Base-by-base conservation (phyloP, 1,284 basidiomycete species). In the Papiliotrema laurentii region DNA sequence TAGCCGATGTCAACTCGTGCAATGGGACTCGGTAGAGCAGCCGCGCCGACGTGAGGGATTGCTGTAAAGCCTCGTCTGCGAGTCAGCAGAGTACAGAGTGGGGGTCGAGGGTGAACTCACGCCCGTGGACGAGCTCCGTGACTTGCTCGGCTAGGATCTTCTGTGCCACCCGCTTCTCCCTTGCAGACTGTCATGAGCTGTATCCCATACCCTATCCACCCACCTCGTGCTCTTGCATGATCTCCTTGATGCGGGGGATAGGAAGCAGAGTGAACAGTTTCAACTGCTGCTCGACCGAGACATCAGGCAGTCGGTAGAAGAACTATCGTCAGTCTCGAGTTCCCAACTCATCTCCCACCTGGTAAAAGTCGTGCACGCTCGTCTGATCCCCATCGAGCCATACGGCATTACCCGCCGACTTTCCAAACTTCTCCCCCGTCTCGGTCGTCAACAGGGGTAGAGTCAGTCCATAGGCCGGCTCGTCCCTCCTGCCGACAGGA, bases 341-440 rank as follows among this genome's bases (percentile, higher is more conserved):
- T 40, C 24, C 19, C 16, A 19, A 26, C 13, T 28, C 16, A 26
- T 28, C 30, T 14, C 21, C 2, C 18, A 87, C 92, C 78, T 96
- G 92, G 63, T 94, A 96, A 62, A 97, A 89, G 57, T 94, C 90
- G 58, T 87, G 86, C 10, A 87, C 80, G 56, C 84, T 86, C 1
- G 91, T 96, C 61, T 87, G 71, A 3, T 71, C 61, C 24, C 80
- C 74, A 62, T 94, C 84, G 31, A 97, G 75, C 87, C 94, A 97
- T 0, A 99, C 76, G 0, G 96, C 94, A 65, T 97, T 98, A 1
- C 94, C 94, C 0, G 90, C 87, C 56, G 86, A 89, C 78, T 99
- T 99, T 13, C 96, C 96, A 69, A 98, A 96, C 76, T 98, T 99
- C 61, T 90, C 87, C 2, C 96, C 96, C 0, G 80, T 80, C 0